phyloP scores from a whole-genome alignment of 2,329 filamentous ascomycete species.

The Rasamsonia emersonii region DNA sequence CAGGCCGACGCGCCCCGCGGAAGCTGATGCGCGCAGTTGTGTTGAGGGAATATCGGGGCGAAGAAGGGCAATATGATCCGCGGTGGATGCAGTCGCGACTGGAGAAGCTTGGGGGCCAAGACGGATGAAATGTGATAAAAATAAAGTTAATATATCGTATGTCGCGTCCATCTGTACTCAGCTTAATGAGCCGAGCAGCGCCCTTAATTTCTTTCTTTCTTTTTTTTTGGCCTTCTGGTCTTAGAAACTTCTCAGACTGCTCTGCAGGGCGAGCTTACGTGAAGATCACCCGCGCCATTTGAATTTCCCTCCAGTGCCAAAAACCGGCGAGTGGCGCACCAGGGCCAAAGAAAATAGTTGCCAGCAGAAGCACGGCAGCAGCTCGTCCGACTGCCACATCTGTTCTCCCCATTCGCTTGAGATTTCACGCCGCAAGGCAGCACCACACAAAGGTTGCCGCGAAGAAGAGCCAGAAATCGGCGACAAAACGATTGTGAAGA shows the following conservation, averaged over 20 bases:
- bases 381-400: background rate
- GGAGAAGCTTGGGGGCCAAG: conserved; percentile 25
- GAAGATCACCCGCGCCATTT: too few relatives aligned
- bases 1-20: conserved; percentile 26
- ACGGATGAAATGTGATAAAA: too few relatives aligned
- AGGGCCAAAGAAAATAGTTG: background rate
- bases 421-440: background rate
- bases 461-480: background rate
- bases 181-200: too few relatives aligned
- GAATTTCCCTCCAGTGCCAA: conserved; percentile 1
- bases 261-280: too few relatives aligned
- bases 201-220: too few relatives aligned
- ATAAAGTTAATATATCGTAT: too few relatives aligned
- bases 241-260: too few relatives aligned
- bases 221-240: too few relatives aligned
- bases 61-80: conserved; percentile 25
- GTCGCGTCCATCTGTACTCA: too few relatives aligned
- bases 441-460: background rate
- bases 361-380: background rate
- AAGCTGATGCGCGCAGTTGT: conserved; percentile 30
- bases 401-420: background rate
- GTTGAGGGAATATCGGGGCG: conserved; percentile 25
- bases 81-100: conserved; percentile 21
- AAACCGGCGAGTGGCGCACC: background rate
- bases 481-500: background rate